Conservation (phyloP, 2,329 filamentous ascomycete genomes). For the Cladosporium sp. region DNA sequence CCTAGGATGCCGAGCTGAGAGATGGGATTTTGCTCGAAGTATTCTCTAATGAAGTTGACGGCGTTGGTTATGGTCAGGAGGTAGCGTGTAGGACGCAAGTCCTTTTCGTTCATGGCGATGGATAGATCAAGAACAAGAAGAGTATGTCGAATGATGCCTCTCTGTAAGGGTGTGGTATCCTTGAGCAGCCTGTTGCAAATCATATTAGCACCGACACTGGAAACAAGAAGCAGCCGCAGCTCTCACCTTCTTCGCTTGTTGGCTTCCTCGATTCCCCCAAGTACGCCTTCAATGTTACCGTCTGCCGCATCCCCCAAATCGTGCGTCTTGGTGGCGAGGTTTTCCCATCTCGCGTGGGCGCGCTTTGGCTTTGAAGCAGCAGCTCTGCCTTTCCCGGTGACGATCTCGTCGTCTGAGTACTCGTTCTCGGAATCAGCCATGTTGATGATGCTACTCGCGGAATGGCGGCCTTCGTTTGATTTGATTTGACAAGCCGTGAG, state of each 20-base stretch:
- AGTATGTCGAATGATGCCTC: slow-evolving; percentile 95
- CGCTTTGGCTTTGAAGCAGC: slow-evolving; percentile 24
- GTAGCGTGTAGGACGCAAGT: slow-evolving; percentile 82
- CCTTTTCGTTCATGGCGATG: slow-evolving; percentile 90
- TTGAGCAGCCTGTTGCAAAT: slow-evolving; percentile 59
- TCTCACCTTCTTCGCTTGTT: slow-evolving; percentile 28
- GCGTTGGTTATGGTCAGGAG: slow-evolving; percentile 76
- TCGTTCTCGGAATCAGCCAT: slow-evolving; percentile 30
- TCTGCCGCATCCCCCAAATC: slow-evolving; percentile 30
- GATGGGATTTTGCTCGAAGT: slow-evolving; percentile 98
- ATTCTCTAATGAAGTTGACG: slow-evolving; percentile 83
- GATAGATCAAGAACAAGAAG: slow-evolving; percentile 88
- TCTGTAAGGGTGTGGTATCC: slow-evolving; percentile 90
- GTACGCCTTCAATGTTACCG: slow-evolving; percentile 28
- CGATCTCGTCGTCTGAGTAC: slow-evolving; percentile 22
- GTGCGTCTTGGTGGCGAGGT: slow-evolving; percentile 25
- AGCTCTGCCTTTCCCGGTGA: slow-evolving; percentile 14
- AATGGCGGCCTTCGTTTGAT: background rate
- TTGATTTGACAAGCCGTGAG: too few species aligned
- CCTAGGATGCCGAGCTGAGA: slow-evolving; percentile 88
- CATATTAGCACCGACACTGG: slow-evolving; percentile 18
- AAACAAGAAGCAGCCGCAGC: background rate
- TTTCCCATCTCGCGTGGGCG: slow-evolving; percentile 31
- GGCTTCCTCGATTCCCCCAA: slow-evolving; percentile 33
- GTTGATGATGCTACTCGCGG: background rate